A percentile compares a stretch with the other conserved stretches of the same genome.
phyloP scores from a whole-genome alignment of 2,329 filamentous ascomycete species.

The Plenodomus biglobosus region DNA sequence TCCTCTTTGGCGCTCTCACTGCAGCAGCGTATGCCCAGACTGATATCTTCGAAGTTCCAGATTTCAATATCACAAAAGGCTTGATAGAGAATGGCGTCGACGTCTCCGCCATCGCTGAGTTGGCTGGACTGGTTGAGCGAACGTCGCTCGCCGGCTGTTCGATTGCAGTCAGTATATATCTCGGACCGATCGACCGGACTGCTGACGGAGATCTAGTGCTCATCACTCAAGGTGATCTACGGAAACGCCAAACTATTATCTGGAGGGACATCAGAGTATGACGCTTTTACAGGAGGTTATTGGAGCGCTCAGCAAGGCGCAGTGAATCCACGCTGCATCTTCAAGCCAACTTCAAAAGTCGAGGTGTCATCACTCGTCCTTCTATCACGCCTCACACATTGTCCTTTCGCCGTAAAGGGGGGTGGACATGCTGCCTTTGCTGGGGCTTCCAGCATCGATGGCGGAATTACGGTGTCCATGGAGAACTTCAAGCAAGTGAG shows the following conservation, averaged over 20 bases:
- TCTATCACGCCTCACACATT: conserved; percentile 26
- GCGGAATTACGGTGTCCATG: conserved; percentile 49
- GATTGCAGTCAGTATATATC: conserved; percentile 19
- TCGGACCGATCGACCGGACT: not conserved
- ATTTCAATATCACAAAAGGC: conserved; percentile 24
- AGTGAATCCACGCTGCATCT: conserved; percentile 31
- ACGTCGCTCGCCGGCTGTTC: conserved; percentile 17
- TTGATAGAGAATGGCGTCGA: conserved; percentile 21
- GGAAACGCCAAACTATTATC: conserved; percentile 15
- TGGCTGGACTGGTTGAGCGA: conserved; percentile 8
- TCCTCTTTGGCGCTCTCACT: conserved; percentile 1
- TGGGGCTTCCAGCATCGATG: conserved; percentile 46
- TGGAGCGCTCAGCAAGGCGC: conserved; percentile 30
- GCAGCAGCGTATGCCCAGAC: conserved; percentile 1
- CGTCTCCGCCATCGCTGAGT: conserved; percentile 16
- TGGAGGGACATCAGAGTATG: conserved; percentile 18
- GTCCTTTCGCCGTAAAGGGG: conserved; percentile 47
- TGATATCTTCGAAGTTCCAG: conserved; percentile 15
- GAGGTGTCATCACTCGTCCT: conserved; percentile 25
- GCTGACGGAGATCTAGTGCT: no score
- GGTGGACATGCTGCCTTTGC: conserved; percentile 47
- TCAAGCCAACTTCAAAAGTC: conserved; percentile 23
- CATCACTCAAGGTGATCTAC: conserved; percentile 11
- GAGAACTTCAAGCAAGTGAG: conserved; percentile 29
- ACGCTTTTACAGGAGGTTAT: conserved; percentile 21